Base-by-base conservation (phyloP, 306 rosid genomes). In the Dicorynia guianensis region DNA sequence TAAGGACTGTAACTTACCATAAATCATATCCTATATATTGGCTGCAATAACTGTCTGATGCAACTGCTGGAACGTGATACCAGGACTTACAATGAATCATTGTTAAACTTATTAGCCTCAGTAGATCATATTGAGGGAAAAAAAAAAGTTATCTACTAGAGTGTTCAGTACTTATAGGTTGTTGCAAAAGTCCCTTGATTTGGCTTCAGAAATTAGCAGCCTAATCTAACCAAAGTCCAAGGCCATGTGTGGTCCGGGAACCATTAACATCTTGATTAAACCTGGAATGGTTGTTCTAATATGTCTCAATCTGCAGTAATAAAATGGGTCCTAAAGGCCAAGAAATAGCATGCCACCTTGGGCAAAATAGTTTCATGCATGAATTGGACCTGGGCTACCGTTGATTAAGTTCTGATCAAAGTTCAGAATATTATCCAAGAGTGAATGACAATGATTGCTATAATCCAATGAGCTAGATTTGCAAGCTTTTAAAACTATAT, bases 391-490 rank as follows among this genome's bases (percentile, higher is more conserved):
- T 69, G 44, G 38, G 1, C 46, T 79, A 14, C 36, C 61, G 35
- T 44, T 54, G 19, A 19, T 17, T 55, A 52, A 18, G 67, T 44
- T 11, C 55, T 44, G 11, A 63, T 63, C 35, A 63, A n/a, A 30
- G 17, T 40, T 25, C 30, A 25, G 30, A 25, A 25, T 1, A 25
- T 25, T 25, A 25, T 25, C 30, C 2, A 1, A 1, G 1, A 25
- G 30, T 25, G 30, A 40, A 40, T 1, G 5, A 4, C 5, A 40
- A 40, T 40, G 9, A 40, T 40, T 40, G 7, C 7, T 12, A 10
- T 62, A 46, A 78, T 69, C 58, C 78, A 79, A 55, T 61, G 34
- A 53, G 19, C 43, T 5, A 61, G 42, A 52, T 60, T 67, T 46
- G 33, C 18, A 39, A 49, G 43, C 38, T 52, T 11, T 42, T 19